Evolutionary conservation across 345 rosid genomes (phyloP).

Genomic region (Salix koriyanagi): DNA sequence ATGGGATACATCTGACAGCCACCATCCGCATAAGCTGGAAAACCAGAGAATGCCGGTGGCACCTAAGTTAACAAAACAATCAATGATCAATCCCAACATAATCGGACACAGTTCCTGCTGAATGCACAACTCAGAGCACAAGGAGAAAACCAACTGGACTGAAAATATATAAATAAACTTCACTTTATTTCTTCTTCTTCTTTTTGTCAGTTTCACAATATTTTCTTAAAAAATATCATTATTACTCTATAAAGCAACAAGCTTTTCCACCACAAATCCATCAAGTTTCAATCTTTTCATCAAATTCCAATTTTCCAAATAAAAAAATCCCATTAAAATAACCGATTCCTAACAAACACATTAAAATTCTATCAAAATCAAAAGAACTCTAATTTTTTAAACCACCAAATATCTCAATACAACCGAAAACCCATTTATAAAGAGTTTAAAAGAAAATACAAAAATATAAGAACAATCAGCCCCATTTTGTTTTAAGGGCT

Average conservation of each 20-base stretch:
- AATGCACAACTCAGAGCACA: not conserved
- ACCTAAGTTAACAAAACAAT: not conserved
- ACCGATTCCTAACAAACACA: not conserved
- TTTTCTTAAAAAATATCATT: not conserved
- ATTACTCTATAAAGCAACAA: not conserved
- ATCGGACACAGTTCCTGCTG: not conserved
- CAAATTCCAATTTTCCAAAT: not conserved
- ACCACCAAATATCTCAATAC: not conserved
- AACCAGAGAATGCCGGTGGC: constrained; percentile 10
- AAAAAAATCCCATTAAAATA: not conserved
- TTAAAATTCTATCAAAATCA: not conserved
- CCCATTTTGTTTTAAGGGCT: not conserved
- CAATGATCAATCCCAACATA: not conserved
- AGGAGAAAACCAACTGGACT: not conserved
- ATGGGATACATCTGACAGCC: constrained; percentile 60
- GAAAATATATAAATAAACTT: not conserved
- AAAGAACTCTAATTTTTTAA: not conserved
- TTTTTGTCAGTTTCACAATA: not conserved
- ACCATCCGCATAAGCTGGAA: constrained; percentile 36
- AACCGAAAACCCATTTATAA: too few species aligned
- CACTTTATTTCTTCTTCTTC: not conserved
- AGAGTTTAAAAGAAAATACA: not conserved
- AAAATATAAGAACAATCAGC: not conserved
- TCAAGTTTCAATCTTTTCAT: not conserved
- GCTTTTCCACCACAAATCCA: not conserved